Conservation (phyloP, 2,329 filamentous ascomycete species). For the Chrysosphaeria jannelii region DNA sequence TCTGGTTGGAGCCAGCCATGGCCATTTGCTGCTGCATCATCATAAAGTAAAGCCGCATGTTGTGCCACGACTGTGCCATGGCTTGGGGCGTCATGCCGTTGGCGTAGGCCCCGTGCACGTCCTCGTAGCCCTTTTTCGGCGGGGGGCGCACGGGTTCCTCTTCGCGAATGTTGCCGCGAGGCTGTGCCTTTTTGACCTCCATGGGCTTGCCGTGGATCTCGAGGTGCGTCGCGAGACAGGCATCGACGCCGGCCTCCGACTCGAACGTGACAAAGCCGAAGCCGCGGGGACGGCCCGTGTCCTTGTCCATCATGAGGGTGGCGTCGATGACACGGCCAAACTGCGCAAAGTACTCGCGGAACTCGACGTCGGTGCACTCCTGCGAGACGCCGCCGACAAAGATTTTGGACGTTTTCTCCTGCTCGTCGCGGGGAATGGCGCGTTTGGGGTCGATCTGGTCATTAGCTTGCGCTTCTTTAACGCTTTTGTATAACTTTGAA, state of each 20-base stretch:
- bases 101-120: conserved; percentile 8
- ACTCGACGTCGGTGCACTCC: conserved; percentile 86
- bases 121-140: conserved; percentile 10
- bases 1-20: conserved; percentile 37
- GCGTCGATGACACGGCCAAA: conserved; percentile 92
- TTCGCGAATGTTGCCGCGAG: conserved; percentile 75
- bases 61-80: conserved; percentile 96
- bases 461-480: neutral
- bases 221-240: conserved; percentile 55
- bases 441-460: conserved; percentile 83
- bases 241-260: conserved; percentile 78
- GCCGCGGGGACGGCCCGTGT: conserved; percentile 82
- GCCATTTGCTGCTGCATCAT: conserved; percentile 88
- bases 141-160: conserved; percentile 33
- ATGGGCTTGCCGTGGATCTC: conserved; percentile 91
- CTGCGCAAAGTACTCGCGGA: conserved; percentile 86
- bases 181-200: conserved; percentile 94
- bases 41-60: conserved; percentile 91
- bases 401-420: conserved; percentile 95
- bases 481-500: too few relatives aligned
- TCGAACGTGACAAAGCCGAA: conserved; percentile 98
- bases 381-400: conserved; percentile 95
- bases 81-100: conserved; percentile 72
- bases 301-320: conserved; percentile 99
- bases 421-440: conserved; percentile 87